Percentiles rank a stretch among this genome's conserved stretches.
Conservation (phyloP, 2,329 filamentous ascomycete species). For the Nectriaceae sp. region DNA sequence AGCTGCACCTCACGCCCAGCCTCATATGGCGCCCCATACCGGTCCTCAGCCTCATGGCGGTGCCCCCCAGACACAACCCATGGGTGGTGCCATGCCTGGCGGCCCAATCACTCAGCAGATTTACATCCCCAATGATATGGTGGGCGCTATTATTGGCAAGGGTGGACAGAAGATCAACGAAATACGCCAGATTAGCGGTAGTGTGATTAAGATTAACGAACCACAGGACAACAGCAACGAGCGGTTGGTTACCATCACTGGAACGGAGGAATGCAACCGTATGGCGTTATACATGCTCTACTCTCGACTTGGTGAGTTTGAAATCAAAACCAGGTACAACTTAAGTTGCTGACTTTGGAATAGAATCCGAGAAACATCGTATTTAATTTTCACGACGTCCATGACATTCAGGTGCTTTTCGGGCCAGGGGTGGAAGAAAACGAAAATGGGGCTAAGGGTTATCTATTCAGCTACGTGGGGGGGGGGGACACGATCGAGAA, state of each 20-base stretch:
- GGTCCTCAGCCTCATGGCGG: slow-evolving; percentile 59
- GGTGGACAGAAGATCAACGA: slow-evolving; percentile 99
- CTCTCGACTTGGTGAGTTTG: slow-evolving; percentile 80
- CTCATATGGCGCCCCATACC: slow-evolving; percentile 65
- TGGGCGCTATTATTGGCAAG: slow-evolving; percentile 98
- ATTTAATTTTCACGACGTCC: no score
- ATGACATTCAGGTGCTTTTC: no score
- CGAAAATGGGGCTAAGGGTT: slow-evolving; percentile 26
- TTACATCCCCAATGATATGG: slow-evolving; percentile 99
- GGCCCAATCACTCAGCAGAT: slow-evolving; percentile 93
- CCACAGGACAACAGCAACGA: slow-evolving; percentile 99
- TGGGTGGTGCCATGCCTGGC: slow-evolving; percentile 62
- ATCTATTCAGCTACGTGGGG: no score
- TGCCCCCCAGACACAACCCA: slow-evolving; percentile 73
- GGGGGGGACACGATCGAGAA: no score
- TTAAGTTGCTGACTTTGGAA: slow-evolving; percentile 25
- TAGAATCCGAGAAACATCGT: slow-evolving; percentile 50
- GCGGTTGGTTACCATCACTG: slow-evolving; percentile 93
- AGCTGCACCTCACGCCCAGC: slow-evolving; percentile 74
- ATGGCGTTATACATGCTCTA: slow-evolving; percentile 99
- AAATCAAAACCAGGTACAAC: slow-evolving; percentile 22
- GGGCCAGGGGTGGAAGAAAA: slow-evolving; percentile 13
- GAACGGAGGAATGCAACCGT: slow-evolving; percentile 97
- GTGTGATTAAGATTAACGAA: slow-evolving; percentile 99
- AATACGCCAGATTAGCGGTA: slow-evolving; percentile 93